Evolutionary conservation across 2,329 filamentous ascomycete genomes (phyloP), one percentile per base, ranked within the genome.

Genomic region (Monilinia polystroma): DNA sequence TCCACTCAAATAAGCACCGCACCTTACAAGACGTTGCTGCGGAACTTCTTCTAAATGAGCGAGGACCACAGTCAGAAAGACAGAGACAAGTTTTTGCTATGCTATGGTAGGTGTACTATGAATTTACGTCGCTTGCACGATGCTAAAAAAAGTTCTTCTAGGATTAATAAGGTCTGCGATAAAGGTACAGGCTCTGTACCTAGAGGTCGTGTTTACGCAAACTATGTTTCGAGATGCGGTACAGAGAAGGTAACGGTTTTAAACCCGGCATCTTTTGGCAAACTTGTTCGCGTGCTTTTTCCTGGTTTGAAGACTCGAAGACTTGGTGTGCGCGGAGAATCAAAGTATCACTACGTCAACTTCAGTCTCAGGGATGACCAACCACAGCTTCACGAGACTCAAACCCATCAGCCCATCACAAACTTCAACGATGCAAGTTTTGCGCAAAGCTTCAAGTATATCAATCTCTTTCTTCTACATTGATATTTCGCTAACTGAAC

Each of bases 251-350:
- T 98, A 51, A 96, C 95, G 0, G 93, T 97, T 12, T 80, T 99
- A 67, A 99, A 99, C 75, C 95, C 95, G 53, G 95, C 95, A 12
- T 98, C 94, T 38, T 99, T 99, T 79, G 95, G 95, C 66, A 99
- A 99, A 79, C 86, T 99, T 54, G 95, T 99, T 45, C 88, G 95
- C 43, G 94, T 99, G 51, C 90, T 99, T 63, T 99, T 98, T 73
- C 94, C 95, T 0, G 94, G 93, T 53, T 89, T 99, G 29, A 94
- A 96, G 79, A 99, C 95, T 43, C 86, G 95, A 68, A 87, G 95
- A 70, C 83, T 99, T 16, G 95, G 95, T 70, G 93, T 98, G 57
- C 88, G 95, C 64, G 95, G 95, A 70, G 94, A 98, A 80, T 99
- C 95, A 18, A 99, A 99, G 77, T 99, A 99, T 77, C 95, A 99